Evolutionary conservation across 495 filamentous ascomycete species (phyloP), one percentile per base, ranked within the genome.

Genomic region (Daldinia decipiens): DNA sequence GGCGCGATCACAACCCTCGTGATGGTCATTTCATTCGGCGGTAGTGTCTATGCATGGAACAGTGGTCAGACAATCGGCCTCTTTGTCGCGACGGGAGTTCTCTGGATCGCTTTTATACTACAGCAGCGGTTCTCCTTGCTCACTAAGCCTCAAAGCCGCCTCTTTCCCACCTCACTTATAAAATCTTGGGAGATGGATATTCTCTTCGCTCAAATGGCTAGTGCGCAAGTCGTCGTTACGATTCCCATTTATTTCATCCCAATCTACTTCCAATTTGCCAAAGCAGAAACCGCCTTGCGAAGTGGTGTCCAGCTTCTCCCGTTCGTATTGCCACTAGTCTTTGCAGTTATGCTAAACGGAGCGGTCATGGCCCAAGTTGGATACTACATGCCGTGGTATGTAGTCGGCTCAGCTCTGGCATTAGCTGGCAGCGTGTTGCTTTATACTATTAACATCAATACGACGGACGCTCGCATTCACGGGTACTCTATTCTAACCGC

Each of bases 381-480:
- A 0, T 84, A 83, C 54, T 89, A 89, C 67, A 81, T 82, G 76
- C 87, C 85, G 0, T 89, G 87, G 86, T 90, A 86, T 66, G 62
- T 83, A 3, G 56, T 79, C 1, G 86, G 84, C 1, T 81, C 81
- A 1, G 67, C 78, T 12, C 54, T 88, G 9, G 68, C 75, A 9
- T 27, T 87, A 1, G 75, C 82, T 29, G 86, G 39, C 4, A 38
- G 34, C 34, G 87, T 12, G 75, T 51, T 68, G 2, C 11, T 70
- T 12, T 64, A 80, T 72, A 82, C 77, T 4, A 73, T 83, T 54
- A 67, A 79, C 31, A n/a, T 59, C 15, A 47, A 56, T 1, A 76
- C 59, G 15, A 79, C 81, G 2, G 45, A 70, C 7, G 72, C 72
- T 12, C 47, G 53, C 5, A 78, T 88, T 6, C 89, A 88, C 69